phyloP scores from a whole-genome alignment of 768 basidiomycete species.

The Sporobolomyces roseus region DNA sequence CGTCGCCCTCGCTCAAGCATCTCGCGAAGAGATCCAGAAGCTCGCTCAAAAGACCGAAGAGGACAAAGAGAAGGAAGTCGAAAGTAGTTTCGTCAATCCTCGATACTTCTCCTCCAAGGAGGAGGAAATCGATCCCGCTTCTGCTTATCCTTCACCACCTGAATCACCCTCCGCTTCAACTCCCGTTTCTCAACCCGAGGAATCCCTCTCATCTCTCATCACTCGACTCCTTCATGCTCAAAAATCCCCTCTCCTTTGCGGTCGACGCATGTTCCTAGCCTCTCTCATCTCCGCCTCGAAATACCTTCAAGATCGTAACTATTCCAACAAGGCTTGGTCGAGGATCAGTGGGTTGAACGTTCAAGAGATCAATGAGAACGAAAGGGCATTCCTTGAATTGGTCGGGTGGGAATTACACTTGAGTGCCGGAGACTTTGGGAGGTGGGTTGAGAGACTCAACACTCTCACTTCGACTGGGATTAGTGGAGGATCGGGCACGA shows the following conservation, averaged over 20 bases:
- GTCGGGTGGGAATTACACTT: slow-evolving; percentile 57
- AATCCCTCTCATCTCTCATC: slow-evolving; percentile 9
- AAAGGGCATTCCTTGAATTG: slow-evolving; percentile 78
- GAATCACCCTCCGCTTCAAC: slow-evolving; percentile 9
- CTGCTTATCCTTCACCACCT: slow-evolving; percentile 37
- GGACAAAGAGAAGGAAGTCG: not conserved
- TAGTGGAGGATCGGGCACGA: not conserved
- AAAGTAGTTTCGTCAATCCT: not conserved
- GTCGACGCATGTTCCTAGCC: slow-evolving; percentile 81
- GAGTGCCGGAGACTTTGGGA: slow-evolving; percentile 38
- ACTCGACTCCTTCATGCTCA: slow-evolving; percentile 11
- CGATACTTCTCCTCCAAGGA: not conserved
- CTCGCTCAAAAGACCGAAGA: not conserved
- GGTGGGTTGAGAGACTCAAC: slow-evolving; percentile 35
- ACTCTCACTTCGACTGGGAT: not conserved
- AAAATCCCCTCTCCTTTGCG: slow-evolving; percentile 61
- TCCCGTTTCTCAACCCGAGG: not conserved
- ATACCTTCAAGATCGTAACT: slow-evolving; percentile 87
- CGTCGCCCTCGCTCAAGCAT: slow-evolving; percentile 54
- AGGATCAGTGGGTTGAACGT: slow-evolving; percentile 84
- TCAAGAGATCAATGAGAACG: slow-evolving; percentile 79
- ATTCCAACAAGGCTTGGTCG: slow-evolving; percentile 90
- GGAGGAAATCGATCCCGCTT: too few species aligned
- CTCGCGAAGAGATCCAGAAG: slow-evolving; percentile 51
- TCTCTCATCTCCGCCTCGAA: slow-evolving; percentile 85